Conservation (phyloP, 495 filamentous ascomycete species). For the Aspergillus cavernicola region DNA sequence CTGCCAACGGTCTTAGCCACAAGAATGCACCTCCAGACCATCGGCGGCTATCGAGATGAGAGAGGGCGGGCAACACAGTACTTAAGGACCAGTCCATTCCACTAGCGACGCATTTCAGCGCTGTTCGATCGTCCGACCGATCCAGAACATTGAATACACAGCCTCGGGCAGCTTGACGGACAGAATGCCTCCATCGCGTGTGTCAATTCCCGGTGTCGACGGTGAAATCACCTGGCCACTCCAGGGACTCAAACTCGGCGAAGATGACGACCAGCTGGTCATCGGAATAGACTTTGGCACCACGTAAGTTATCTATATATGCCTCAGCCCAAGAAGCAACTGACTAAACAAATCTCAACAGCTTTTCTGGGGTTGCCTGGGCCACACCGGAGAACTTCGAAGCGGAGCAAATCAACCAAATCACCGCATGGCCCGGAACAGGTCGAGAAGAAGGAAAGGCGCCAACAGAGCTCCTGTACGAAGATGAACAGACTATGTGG, state of each 20-base stretch:
- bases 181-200: not conserved
- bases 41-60: no score
- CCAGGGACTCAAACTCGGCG: not conserved
- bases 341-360: not conserved
- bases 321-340: not conserved
- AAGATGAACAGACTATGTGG: conserved; percentile 2
- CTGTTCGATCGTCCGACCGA: not conserved
- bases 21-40: not conserved
- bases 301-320: not conserved
- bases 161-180: no score
- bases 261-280: conserved; percentile 1
- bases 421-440: conserved; percentile 5
- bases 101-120: not conserved
- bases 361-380: conserved; percentile 9
- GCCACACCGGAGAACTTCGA: conserved; percentile 4
- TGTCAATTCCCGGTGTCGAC: not conserved
- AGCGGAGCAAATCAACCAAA: conserved; percentile 5
- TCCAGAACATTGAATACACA: no score
- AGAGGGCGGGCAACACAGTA: not conserved
- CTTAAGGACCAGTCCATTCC: not conserved
- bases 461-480: conserved; percentile 5
- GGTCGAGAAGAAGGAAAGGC: conserved; percentile 10
- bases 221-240: conserved; percentile 1
- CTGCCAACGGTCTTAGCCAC: not conserved
- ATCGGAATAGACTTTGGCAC: conserved; percentile 9